These are phyloP conservation scores for Aspergillus bridgeri DNA, from an alignment of 495 filamentous ascomycete species.

Conservation along the genomic window DNA sequence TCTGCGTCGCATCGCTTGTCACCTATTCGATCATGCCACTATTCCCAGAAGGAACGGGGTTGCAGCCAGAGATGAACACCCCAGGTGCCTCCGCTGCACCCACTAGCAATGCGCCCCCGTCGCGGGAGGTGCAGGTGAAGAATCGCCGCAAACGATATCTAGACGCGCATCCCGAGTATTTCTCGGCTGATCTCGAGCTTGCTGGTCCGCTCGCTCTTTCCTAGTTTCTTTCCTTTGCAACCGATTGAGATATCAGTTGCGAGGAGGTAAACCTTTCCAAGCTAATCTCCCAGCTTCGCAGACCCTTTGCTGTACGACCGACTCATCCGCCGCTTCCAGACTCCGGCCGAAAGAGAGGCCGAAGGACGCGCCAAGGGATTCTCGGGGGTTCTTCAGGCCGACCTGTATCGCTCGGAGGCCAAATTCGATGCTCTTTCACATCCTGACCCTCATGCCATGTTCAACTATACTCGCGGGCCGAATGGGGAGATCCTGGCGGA, in stretches of 20 bases:
- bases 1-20: neutral
- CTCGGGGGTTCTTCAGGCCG: constrained; percentile 67
- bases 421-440: constrained; percentile 61
- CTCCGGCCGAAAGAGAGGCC: constrained; percentile 64
- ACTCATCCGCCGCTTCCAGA: constrained; percentile 74
- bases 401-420: constrained; percentile 68
- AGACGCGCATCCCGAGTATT: constrained; percentile 62
- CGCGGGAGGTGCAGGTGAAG: constrained; percentile 35
- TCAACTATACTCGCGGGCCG: constrained; percentile 44
- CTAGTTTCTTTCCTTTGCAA: constrained; percentile 12
- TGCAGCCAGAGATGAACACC: neutral
- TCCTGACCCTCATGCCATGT: constrained; percentile 49
- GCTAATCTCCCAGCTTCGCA: constrained; percentile 37
- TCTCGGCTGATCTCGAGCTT: constrained; percentile 59
- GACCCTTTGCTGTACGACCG: constrained; percentile 79
- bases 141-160: constrained; percentile 65
- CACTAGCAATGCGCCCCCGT: neutral
- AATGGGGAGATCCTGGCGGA: constrained; percentile 56
- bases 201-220: constrained; percentile 53
- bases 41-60: constrained; percentile 2
- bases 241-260: constrained; percentile 10
- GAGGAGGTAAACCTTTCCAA: constrained; percentile 8
- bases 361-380: constrained; percentile 71
- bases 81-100: neutral
- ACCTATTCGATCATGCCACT: neutral